Evolutionary conservation across 108 stramenopile species (phyloP), one percentile per base, ranked within the genome.

Genomic region (Poteriospumella lacustris): DNA sequence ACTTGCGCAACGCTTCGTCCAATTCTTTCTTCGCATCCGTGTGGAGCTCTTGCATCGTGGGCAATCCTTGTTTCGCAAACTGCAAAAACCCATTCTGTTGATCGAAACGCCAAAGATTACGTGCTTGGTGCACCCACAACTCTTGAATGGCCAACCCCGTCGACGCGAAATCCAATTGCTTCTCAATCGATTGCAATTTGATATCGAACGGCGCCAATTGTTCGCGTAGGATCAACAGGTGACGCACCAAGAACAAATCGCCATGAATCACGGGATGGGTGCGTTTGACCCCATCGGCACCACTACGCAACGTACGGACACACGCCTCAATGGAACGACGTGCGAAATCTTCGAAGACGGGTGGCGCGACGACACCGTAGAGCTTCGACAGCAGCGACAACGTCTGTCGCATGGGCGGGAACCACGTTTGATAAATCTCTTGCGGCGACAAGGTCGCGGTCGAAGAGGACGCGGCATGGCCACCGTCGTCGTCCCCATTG

Each of bases 201-300:
- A 95, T 89, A 75, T 93, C 92, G 82, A 95, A 95, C 2, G 94
- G 94, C 56, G 91, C 91, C 1, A 95, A 88, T 76, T 95, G 94
- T 78, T 95, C 94, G 9, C 94, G 85, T 39, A 95, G 83, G 80
- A 92, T 89, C 85, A 94, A 78, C 28, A 94, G 83, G 85, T 94
- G 90, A 69, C 91, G 91, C 0, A 94, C 90, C 33, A 93, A 82
- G 76, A 95, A 95, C 68, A 95, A 82, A 81, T 95, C 92, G 26
- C 89, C 94, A 76, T 93, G 90, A 47, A 83, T 70, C 15, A 56
- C 24, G 15, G 24, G 52, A 19, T 33, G 31, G 5, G 12, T 5
- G 36, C 31, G 15, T 64, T 64, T 19, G 5, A 73, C 41, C 47
- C 5, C 41, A 42, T 44, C 12, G 5, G 5, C 42, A 73, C 70